Base-by-base conservation (phyloP, 2,329 filamentous ascomycete genomes). In the Fusarium brachygibbosum region DNA sequence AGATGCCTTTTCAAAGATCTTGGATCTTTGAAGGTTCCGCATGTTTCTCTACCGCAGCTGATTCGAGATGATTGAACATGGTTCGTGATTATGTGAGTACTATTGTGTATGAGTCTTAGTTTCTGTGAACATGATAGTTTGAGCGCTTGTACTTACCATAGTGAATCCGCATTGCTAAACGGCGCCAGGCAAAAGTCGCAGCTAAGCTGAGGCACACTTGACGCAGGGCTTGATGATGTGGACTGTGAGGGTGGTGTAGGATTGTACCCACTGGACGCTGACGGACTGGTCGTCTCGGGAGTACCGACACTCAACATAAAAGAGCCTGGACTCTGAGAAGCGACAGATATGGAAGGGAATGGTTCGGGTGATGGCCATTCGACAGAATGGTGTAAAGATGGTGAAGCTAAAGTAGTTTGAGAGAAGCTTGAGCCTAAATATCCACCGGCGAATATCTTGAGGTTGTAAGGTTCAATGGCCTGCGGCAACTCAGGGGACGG, bases 191-290 rank as follows among this genome's bases (percentile, higher is more conserved):
- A 63, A 2, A 53, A 32, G 19, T 60, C 46, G 12, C 59, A 63
- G 3, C 2, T 32, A 2, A 53, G 17, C 5, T 37, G 29, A 16
- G 12, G 7, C 0, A 0, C 8, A 6, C 12, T 29, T 21, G 14
- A 38, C 2, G 2, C 6, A 32, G 42, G 25, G 5, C 25, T 49
- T 2, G 42, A 44, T 3, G 25, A 2, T 4, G 17, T 6, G 3
- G 56, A n/a, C 4, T 25, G 31, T 6, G 17, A 16, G 1, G 2
- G 3, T 3, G 4, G 4, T 6, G n/a, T n/a, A n/a, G 17, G 12
- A 1, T 21, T 42, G 4, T 1, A 12, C 1, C 8, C 14, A 4
- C 2, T 1, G 2, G 28, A 16, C 0, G 4, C 0, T 32, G 23
- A 10, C 1, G 41, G 25, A 3, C 8, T 4, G 14, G 3, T 1